These are phyloP conservation scores for Centrapalus pauciflorus DNA, from an alignment of 129 eudicot species.

Conservation along the genomic window DNA sequence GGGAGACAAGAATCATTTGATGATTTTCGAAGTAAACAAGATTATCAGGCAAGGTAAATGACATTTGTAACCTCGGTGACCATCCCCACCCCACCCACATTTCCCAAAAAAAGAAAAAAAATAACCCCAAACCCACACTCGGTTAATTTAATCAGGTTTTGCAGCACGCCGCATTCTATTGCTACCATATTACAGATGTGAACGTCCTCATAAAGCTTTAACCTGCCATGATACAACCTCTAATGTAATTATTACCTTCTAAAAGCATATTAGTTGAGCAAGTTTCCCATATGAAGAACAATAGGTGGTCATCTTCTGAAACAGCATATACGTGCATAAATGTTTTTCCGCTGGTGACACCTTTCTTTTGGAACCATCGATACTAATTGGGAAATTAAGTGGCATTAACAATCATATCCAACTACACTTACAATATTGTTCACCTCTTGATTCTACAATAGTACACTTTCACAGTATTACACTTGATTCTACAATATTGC, in stretches of 20 bases:
- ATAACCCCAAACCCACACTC: not conserved
- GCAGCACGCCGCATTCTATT: not conserved
- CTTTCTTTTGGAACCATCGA: no score
- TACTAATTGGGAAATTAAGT: not conserved
- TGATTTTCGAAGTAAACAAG: not conserved
- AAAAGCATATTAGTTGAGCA: not conserved
- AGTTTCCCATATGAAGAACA: not conserved
- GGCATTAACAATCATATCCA: not conserved
- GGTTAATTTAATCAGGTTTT: not conserved
- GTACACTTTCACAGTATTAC: no score
- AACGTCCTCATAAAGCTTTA: not conserved
- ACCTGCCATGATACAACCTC: not conserved
- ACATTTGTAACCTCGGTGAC: not conserved
- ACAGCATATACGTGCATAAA: not conserved
- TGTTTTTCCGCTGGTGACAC: no score
- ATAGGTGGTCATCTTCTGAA: not conserved
- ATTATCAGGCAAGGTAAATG: not conserved
- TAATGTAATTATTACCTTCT: not conserved
- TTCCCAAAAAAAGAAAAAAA: no score
- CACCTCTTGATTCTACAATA: not conserved
- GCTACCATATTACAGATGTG: not conserved
- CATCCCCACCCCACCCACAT: no score
- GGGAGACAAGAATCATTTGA: not conserved
- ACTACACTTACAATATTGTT: not conserved
- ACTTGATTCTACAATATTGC: no score